Conservation (phyloP, 495 filamentous ascomycete genomes). For the Annulohypoxylon nitens region DNA sequence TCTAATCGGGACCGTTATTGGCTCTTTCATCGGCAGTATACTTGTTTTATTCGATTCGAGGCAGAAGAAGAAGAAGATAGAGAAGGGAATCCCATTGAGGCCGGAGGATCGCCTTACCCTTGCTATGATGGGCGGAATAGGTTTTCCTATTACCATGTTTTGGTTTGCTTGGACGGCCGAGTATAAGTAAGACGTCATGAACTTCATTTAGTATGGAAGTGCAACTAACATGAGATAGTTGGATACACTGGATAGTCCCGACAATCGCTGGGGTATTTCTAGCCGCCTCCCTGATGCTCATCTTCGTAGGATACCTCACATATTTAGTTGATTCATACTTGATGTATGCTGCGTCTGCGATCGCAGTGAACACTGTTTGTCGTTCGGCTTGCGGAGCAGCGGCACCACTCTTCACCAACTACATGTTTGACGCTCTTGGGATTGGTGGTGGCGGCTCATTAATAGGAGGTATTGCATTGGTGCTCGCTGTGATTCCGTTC, state of each 20-base stretch:
- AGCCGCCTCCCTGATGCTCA: conserved; percentile 52
- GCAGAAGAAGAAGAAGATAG: conserved; percentile 47
- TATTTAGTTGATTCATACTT: conserved; percentile 79
- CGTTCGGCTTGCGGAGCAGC: conserved; percentile 71
- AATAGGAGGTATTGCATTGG: conserved; percentile 59
- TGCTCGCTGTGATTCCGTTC: conserved; percentile 63
- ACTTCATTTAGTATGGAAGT: neutral
- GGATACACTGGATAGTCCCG: conserved; percentile 64
- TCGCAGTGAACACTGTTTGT: conserved; percentile 71
- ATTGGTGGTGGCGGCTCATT: conserved; percentile 65
- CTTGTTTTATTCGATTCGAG: conserved; percentile 53
- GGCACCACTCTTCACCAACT: conserved; percentile 73
- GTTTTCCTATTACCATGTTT: conserved; percentile 64
- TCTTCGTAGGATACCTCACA: conserved; percentile 68
- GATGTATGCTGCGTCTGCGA: conserved; percentile 74
- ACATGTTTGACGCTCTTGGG: conserved; percentile 68
- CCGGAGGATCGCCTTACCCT: conserved; percentile 61
- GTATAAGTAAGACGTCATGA: conserved; percentile 19
- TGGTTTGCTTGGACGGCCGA: conserved; percentile 66
- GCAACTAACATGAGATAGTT: conserved; percentile 32
- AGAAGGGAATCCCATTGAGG: conserved; percentile 37
- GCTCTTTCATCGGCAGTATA: conserved; percentile 59
- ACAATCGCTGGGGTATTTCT: conserved; percentile 58
- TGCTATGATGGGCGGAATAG: conserved; percentile 63
- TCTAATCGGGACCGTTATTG: conserved; percentile 56